Conservation (phyloP, 192 early-diverging fungal species). For the Obelidium mucronatum region DNA sequence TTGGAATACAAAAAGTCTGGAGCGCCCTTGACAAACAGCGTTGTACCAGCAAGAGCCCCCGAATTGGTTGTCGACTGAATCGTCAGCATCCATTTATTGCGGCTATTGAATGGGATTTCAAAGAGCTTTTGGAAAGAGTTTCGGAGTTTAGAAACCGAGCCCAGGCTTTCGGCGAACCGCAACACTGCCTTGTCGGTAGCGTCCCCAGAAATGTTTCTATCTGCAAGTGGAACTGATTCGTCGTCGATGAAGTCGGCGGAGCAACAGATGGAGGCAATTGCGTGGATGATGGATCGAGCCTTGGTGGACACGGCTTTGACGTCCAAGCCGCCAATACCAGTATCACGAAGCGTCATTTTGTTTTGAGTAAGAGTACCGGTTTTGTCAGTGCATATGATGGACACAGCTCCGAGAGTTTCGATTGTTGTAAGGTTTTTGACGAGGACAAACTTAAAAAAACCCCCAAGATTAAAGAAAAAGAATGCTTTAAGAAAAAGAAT, state of each 20-base stretch:
- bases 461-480: not conserved
- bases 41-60: conserved; percentile 28
- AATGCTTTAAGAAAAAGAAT: not conserved
- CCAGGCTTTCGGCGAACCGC: conserved; percentile 47
- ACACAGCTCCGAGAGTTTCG: conserved; percentile 87
- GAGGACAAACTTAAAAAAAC: conserved; percentile 60
- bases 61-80: conserved; percentile 47
- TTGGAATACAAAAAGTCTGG: conserved; percentile 74
- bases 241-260: conserved; percentile 67
- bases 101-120: conserved; percentile 92
- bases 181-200: conserved; percentile 46
- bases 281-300: conserved; percentile 11
- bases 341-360: conserved; percentile 62
- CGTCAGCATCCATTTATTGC: conserved; percentile 91
- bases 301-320: not conserved
- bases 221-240: conserved; percentile 56
- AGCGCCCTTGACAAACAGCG: conserved; percentile 79
- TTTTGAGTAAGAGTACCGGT: conserved; percentile 90
- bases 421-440: conserved; percentile 85
- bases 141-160: conserved; percentile 37
- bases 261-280: conserved; percentile 65
- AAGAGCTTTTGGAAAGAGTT: conserved; percentile 70
- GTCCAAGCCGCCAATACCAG: conserved; percentile 6
- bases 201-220: conserved; percentile 63
- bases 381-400: conserved; percentile 83